These are phyloP conservation scores for Pochonia chlamydosporia DNA, from an alignment of 2,329 filamentous ascomycete species.

Conservation along the genomic window DNA sequence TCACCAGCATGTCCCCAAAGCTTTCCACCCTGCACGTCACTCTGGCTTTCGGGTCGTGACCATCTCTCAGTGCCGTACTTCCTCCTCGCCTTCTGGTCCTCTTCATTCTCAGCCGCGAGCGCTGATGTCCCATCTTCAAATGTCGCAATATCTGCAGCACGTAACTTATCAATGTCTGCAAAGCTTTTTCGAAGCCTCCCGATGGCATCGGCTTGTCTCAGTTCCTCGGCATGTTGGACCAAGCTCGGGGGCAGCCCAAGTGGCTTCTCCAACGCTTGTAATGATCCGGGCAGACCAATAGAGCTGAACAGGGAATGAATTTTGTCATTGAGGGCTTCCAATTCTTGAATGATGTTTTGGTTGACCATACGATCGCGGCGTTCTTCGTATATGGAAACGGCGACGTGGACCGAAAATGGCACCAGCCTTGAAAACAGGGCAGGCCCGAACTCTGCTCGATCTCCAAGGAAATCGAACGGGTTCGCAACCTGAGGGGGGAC, in stretches of 20 bases:
- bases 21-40: constrained; percentile 60
- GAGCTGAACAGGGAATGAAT: constrained; percentile 76
- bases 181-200: constrained; percentile 73
- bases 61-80: constrained; percentile 87
- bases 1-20: constrained; percentile 71
- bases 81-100: constrained; percentile 68
- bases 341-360: constrained; percentile 75
- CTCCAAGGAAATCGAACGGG: constrained; percentile 73
- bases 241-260: constrained; percentile 81
- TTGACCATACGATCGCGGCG: constrained; percentile 86
- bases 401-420: constrained; percentile 91
- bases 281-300: constrained; percentile 81
- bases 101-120: constrained; percentile 71
- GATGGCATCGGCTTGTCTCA: constrained; percentile 83
- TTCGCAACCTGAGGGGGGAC: constrained; percentile 77
- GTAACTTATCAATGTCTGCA: constrained; percentile 85
- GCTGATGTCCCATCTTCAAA: constrained; percentile 81
- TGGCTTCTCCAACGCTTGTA: constrained; percentile 93
- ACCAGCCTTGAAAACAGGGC: constrained; percentile 88
- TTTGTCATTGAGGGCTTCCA: constrained; percentile 74
- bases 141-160: constrained; percentile 66
- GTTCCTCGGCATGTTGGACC: constrained; percentile 86
- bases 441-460: constrained; percentile 72
- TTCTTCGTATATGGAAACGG: constrained; percentile 92
- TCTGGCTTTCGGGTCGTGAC: constrained; percentile 62